These are phyloP conservation scores for Brassica balearica DNA, from an alignment of 441 rosid genomes.

Conservation along the genomic window DNA sequence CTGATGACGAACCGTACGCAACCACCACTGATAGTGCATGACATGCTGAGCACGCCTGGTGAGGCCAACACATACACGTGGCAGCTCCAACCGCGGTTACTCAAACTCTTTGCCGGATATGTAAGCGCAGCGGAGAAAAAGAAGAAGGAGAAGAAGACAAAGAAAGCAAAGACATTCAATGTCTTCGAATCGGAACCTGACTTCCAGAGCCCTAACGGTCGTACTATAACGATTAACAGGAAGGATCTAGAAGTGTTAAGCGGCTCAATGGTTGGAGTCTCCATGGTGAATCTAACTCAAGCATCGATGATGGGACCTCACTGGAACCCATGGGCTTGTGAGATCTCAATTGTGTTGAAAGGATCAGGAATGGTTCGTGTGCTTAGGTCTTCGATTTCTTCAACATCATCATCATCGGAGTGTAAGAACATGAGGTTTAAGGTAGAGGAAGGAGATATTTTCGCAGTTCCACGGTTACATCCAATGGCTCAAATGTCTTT, in stretches of 20 bases:
- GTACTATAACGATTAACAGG: conserved; percentile 63
- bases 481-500: conserved; percentile 95
- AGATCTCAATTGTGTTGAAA: conserved; percentile 70
- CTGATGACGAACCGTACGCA: conserved; percentile 51
- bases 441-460: conserved; percentile 75
- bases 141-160: conserved; percentile 16
- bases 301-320: conserved; percentile 98
- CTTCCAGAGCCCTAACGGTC: conserved; percentile 73
- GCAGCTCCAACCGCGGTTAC: conserved; percentile 58
- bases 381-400: conserved; percentile 52
- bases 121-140: conserved; percentile 8
- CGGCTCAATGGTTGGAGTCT: conserved; percentile 65
- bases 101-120: conserved; percentile 45
- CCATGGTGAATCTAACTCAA: conserved; percentile 87
- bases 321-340: conserved; percentile 86
- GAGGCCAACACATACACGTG: conserved; percentile 24
- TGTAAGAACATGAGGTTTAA: conserved; percentile 68
- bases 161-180: conserved; percentile 54
- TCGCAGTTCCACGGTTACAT: conserved; percentile 73
- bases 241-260: conserved; percentile 48
- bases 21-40: conserved; percentile 67
- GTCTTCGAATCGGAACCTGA: conserved; percentile 64
- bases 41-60: conserved; percentile 42
- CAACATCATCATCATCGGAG: conserved; percentile 41
- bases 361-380: conserved; percentile 87